These are phyloP conservation scores for Metschnikowia gelsemii DNA, from an alignment of 805 yeast species.

Conservation along the genomic window DNA sequence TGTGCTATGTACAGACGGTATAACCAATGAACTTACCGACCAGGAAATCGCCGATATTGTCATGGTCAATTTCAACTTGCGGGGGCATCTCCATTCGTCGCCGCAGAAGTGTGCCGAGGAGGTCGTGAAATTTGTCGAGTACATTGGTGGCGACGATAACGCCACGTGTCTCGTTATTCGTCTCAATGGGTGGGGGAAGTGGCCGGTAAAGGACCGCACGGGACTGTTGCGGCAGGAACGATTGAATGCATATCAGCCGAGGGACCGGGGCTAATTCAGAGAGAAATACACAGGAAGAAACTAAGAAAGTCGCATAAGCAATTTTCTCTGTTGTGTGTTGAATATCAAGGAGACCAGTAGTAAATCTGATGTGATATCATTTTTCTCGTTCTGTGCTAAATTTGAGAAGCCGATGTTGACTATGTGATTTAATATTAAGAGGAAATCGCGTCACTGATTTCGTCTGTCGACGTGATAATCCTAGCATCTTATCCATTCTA, in stretches of 20 bases:
- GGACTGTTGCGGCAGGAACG: conserved; percentile 77
- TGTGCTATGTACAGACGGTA: conserved; percentile 84
- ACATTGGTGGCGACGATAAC: conserved; percentile 90
- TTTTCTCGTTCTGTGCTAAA: no score
- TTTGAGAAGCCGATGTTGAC: no score
- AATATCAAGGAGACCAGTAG: no score
- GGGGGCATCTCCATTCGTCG: conserved; percentile 68
- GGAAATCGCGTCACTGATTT: no score
- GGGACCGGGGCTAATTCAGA: conserved; percentile 23
- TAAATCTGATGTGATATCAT: no score
- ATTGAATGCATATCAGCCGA: conserved; percentile 45
- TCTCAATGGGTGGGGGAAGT: conserved; percentile 88
- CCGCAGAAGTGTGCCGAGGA: conserved; percentile 88
- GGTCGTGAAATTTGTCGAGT: conserved; percentile 77
- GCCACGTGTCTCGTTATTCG: conserved; percentile 88
- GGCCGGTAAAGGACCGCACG: conserved; percentile 84
- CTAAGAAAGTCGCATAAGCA: no score
- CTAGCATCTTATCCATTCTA: no score
- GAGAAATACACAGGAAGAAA: no score
- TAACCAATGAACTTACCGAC: conserved; percentile 74
- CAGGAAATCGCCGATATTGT: conserved; percentile 90
- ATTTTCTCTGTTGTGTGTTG: no score
- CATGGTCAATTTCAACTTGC: conserved; percentile 60
- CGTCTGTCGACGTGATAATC: no score
- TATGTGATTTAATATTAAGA: no score